Percentiles rank a stretch among this genome's conserved stretches.
phyloP scores from a whole-genome alignment of 805 yeast species.

The Candida dajiaensis region DNA sequence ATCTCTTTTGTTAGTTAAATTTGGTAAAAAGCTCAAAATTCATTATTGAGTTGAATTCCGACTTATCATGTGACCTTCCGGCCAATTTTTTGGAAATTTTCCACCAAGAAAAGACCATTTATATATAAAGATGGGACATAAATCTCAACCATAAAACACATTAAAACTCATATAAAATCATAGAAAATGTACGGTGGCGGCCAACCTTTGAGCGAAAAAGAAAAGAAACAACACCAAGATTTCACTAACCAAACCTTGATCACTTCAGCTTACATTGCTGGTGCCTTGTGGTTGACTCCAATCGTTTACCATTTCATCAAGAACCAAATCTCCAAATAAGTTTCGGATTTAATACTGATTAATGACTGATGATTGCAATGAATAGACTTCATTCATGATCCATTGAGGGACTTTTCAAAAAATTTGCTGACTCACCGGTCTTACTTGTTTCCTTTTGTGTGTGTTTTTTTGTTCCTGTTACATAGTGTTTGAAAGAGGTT shows the following conservation, averaged over 20 bases:
- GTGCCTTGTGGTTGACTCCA: slow-evolving; percentile 54
- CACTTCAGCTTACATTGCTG: slow-evolving; percentile 57
- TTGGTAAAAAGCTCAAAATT: too few species aligned
- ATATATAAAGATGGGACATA: too few species aligned
- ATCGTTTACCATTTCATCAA: slow-evolving; percentile 48
- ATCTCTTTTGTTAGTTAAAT: too few species aligned
- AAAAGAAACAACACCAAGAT: slow-evolving; percentile 60
- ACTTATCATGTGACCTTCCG: too few species aligned
- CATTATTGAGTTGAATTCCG: too few species aligned
- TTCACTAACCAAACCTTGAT: slow-evolving; percentile 53
- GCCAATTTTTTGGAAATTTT: too few species aligned
- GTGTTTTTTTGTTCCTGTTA: neutral
- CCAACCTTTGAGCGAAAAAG: slow-evolving; percentile 58
- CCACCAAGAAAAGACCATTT: too few species aligned
- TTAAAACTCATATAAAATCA: too few species aligned
- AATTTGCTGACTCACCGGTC: neutral
- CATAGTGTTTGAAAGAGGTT: neutral
- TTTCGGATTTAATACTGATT: neutral
- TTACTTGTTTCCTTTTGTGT: neutral
- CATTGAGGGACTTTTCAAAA: too few species aligned
- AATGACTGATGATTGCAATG: neutral
- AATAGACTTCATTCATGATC: neutral
- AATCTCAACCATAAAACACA: too few species aligned
- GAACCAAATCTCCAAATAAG: slow-evolving; percentile 34
- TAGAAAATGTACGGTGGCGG: slow-evolving; percentile 40